Percentiles rank a stretch among this genome's conserved stretches.
These are phyloP conservation scores for Agaricales sp. DNA, from an alignment of 1,284 basidiomycete species.

Conservation along the genomic window DNA sequence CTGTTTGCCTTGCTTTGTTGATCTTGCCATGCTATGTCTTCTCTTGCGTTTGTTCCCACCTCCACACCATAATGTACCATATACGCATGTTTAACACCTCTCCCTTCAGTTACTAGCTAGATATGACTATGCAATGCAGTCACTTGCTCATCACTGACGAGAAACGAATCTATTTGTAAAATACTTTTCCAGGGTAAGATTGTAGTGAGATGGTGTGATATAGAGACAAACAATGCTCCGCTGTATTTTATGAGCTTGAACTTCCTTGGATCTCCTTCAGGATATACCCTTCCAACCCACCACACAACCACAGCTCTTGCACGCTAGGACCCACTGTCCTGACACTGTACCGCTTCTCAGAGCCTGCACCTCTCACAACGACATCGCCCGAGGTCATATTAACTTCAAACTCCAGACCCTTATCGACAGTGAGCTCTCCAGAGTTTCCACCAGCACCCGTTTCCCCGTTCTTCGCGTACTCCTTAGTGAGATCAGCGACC, in stretches of 20 bases:
- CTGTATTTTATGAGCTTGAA: slow-evolving; percentile 6
- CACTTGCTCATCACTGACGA: too few species aligned
- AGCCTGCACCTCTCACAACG: slow-evolving; percentile 38
- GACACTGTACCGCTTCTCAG: slow-evolving; percentile 51
- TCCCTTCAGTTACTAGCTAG: too few species aligned
- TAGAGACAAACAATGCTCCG: too few species aligned
- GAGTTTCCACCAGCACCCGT: slow-evolving; percentile 66
- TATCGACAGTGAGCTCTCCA: slow-evolving; percentile 76
- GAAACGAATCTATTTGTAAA: too few species aligned
- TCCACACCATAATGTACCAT: too few species aligned
- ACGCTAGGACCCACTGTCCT: slow-evolving; percentile 82
- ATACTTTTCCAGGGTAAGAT: too few species aligned
- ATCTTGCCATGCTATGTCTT: too few species aligned
- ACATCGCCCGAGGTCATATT: slow-evolving; percentile 64
- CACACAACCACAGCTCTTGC: slow-evolving; percentile 85
- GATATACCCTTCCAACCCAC: slow-evolving; percentile 72
- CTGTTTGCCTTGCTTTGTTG: too few species aligned
- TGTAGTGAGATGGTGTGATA: too few species aligned
- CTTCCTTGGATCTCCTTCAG: slow-evolving; percentile 54
- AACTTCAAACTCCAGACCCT: slow-evolving; percentile 57
- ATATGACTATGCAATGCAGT: too few species aligned
- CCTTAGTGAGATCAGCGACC: slow-evolving; percentile 72
- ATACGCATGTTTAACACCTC: neutral
- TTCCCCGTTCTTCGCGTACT: slow-evolving; percentile 63
- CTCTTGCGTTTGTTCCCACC: too few species aligned